A percentile compares a stretch with the other conserved stretches of the same genome.
These are phyloP conservation scores for Tetrapisispora iriomotensis DNA, from an alignment of 805 yeast genomes.

Conservation along the genomic window DNA sequence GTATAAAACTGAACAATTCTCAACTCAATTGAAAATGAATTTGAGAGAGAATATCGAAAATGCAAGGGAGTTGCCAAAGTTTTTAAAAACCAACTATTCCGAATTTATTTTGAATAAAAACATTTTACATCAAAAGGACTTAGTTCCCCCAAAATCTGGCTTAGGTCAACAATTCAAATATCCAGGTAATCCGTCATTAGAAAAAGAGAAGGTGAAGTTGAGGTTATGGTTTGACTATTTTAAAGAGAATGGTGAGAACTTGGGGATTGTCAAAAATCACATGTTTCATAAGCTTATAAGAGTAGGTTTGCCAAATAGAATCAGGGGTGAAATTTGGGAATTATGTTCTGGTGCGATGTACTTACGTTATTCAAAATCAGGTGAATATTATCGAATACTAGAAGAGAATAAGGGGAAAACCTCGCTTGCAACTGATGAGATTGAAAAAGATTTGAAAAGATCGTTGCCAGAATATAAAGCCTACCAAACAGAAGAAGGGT, in stretches of 20 bases:
- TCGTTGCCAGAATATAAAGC: constrained; percentile 95
- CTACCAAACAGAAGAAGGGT: constrained; percentile 80
- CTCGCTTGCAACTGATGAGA: constrained; percentile 88
- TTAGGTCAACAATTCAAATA: constrained; percentile 74
- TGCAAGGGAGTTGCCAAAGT: constrained; percentile 52
- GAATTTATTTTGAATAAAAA: constrained; percentile 64
- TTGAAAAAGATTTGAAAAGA: constrained; percentile 89
- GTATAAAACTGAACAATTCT: constrained; percentile 72
- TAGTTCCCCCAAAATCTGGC: constrained; percentile 67
- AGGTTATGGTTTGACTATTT: constrained; percentile 91
- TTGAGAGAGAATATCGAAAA: constrained; percentile 54
- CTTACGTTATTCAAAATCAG: constrained; percentile 50
- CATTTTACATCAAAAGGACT: constrained; percentile 29
- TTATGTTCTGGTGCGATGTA: constrained; percentile 79
- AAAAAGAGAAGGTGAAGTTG: constrained; percentile 75
- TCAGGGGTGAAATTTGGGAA: constrained; percentile 97
- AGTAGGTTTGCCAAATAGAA: constrained; percentile 87
- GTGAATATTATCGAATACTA: constrained; percentile 49
- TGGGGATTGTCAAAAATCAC: constrained; percentile 63
- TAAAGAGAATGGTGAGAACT: constrained; percentile 71
- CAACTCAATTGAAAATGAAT: constrained; percentile 51
- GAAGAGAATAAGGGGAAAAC: constrained; percentile 50
- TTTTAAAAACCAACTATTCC: constrained; percentile 67
- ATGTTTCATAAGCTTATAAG: constrained; percentile 75
- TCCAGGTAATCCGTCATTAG: constrained; percentile 77